Evolutionary conservation across 1,139 yeast genomes (phyloP).

Genomic region (Geotrichum reessii): DNA sequence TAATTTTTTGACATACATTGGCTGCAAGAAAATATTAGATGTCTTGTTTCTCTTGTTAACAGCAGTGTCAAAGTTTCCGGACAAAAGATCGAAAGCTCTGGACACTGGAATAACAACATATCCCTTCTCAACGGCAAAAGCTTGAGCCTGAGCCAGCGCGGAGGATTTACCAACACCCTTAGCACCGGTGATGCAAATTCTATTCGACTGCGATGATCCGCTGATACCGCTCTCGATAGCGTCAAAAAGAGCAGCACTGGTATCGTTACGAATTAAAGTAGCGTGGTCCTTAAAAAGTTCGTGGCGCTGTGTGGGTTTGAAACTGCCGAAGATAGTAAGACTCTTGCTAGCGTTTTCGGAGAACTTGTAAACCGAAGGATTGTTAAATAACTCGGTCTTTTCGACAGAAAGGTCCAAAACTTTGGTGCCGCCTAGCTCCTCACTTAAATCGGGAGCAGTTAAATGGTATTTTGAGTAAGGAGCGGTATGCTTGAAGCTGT

Average conservation of each 20-base stretch:
- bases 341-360: slow-evolving; percentile 23
- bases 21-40: slow-evolving; percentile 59
- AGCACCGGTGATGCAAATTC: slow-evolving; percentile 60
- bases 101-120: slow-evolving; percentile 62
- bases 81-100: slow-evolving; percentile 53
- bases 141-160: slow-evolving; percentile 64
- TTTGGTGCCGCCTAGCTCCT: slow-evolving; percentile 17
- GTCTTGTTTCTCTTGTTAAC: slow-evolving; percentile 39
- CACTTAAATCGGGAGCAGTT: slow-evolving; percentile 26
- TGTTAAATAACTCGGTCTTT: slow-evolving; percentile 12
- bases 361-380: slow-evolving; percentile 23
- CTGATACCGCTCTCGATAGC: slow-evolving; percentile 28
- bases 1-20: slow-evolving; percentile 66
- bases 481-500: slow-evolving; percentile 26
- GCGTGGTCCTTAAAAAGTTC: slow-evolving; percentile 47
- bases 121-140: slow-evolving; percentile 47
- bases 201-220: slow-evolving; percentile 41
- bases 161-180: slow-evolving; percentile 80
- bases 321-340: slow-evolving; percentile 42
- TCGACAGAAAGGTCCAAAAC: slow-evolving; percentile 7
- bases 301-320: slow-evolving; percentile 47
- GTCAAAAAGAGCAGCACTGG: slow-evolving; percentile 34
- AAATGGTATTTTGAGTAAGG: slow-evolving; percentile 28
- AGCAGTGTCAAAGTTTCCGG: slow-evolving; percentile 68
- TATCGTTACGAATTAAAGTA: slow-evolving; percentile 39